Base-by-base conservation (phyloP, 2,329 filamentous ascomycete species). In the Monilinia fructicola region DNA sequence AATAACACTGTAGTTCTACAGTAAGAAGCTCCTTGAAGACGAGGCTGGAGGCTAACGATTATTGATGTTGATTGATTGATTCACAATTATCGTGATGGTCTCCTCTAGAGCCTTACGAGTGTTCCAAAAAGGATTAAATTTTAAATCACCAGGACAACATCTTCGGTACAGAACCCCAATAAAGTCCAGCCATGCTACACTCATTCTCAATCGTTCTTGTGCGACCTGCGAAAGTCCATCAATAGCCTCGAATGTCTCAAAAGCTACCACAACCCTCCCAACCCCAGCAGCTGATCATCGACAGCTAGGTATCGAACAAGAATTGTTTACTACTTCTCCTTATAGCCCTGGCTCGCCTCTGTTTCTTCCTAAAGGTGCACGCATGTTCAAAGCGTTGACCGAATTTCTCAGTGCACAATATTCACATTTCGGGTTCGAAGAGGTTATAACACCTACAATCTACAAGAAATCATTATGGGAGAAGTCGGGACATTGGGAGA, bases 381-480 rank as follows among this genome's bases (percentile, higher is more conserved):
- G 88, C 67, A 86, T 96, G 72, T 93, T 96, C 81, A 93, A 95
- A 76, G 90, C 91, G 65, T 85, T 96, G 28, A 86, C 92, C 68
- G 84, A 89, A 54, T 96, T 95, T 75, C 83, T 96, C 66, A 90
- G 92, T 70, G 88, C 88, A 67, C 92, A 96, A 76, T 96, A 96
- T 75, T 85, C 89, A 35, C 85, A 88, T 70, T 95, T 94, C 78
- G 92, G 92, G 68, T 96, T 94, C 76, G 85, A 93, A 71, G 92
- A 96, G 77, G 92, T 96, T 70, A 88, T 96, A 72, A 95, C 92
- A 10, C 92, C 93, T 2, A 95, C 88, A 59, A 95, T 96, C 75
- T 96, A 95, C 82, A 96, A 96, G 76, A 91, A 91, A 77, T 88
- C 90, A 7, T 80, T 96, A 40, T 96, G 92, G 93, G 87, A 91